Conservation (phyloP, 352 stramenopile species). For the Thalassiosira livingstoniorum region DNA sequence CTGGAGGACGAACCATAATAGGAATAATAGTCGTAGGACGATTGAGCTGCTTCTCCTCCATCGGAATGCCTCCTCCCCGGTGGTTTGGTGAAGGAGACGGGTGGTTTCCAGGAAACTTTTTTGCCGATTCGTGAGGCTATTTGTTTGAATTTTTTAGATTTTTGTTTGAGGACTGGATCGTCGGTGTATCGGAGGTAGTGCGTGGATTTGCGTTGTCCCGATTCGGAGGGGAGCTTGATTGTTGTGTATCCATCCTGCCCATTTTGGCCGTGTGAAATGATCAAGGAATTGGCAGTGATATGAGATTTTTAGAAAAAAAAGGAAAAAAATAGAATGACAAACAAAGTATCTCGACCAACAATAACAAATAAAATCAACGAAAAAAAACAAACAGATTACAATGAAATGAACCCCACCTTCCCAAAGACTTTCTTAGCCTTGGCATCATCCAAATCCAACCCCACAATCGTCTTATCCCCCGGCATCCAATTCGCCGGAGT, state of each 20-base stretch:
- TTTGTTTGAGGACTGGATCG: neutral
- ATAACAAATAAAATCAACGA: too few relatives aligned
- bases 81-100: neutral
- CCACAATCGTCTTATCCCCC: neutral
- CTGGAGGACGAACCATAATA: too few relatives aligned
- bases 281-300: too few relatives aligned
- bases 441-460: neutral
- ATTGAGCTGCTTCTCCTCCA: too few relatives aligned
- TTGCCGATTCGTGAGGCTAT: too few relatives aligned
- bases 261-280: too few relatives aligned
- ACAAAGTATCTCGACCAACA: too few relatives aligned
- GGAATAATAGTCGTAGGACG: too few relatives aligned
- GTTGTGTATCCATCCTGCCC: neutral
- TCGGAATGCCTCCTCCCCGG: neutral
- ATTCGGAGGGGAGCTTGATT: neutral
- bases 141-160: too few relatives aligned
- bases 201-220: neutral
- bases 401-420: neutral
- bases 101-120: neutral
- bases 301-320: too few relatives aligned
- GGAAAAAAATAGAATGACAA: too few relatives aligned
- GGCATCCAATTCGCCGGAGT: slow-evolving; percentile 70
- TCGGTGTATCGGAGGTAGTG: neutral
- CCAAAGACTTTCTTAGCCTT: neutral
- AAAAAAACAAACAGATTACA: too few relatives aligned